phyloP scores from a whole-genome alignment of 2,329 filamentous ascomycete genomes.

The Cladorrhinum sp. region DNA sequence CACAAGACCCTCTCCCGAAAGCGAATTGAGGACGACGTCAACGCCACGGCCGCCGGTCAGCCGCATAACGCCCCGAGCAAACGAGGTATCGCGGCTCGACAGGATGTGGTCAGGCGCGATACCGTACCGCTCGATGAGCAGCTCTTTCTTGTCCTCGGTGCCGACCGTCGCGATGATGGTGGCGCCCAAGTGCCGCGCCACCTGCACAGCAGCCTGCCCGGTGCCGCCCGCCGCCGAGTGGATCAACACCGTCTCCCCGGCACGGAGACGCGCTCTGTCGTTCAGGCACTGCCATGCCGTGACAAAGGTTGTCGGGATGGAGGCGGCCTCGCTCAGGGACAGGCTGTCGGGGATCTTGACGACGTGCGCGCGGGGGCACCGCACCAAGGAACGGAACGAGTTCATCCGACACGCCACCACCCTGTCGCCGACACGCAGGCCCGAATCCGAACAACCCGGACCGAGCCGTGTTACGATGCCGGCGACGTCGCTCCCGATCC shows the following conservation, averaged over 20 bases:
- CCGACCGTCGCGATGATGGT: conserved; percentile 12
- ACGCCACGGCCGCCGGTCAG: conserved; percentile 12
- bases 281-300: conserved; percentile 28
- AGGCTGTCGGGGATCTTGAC: no score
- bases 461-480: no score
- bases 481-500: no score
- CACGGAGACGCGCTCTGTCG: conserved; percentile 20
- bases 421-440: no score
- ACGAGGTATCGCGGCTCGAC: conserved; percentile 7
- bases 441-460: no score
- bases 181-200: conserved; percentile 13
- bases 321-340: conserved; percentile 23
- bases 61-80: neutral
- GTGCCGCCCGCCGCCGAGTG: conserved; percentile 15
- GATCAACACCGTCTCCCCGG: conserved; percentile 26
- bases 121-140: conserved; percentile 5
- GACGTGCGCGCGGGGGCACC: no score
- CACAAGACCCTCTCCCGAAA: conserved; percentile 41
- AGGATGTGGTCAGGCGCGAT: conserved; percentile 13
- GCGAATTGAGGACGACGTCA: conserved; percentile 24
- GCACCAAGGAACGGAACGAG: no score
- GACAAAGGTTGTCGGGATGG: conserved; percentile 25
- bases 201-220: conserved; percentile 11
- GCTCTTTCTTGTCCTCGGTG: conserved; percentile 6
- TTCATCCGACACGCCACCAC: no score